These are phyloP conservation scores for Calonectria leucothoes DNA, from an alignment of 2,329 filamentous ascomycete genomes.

Conservation along the genomic window DNA sequence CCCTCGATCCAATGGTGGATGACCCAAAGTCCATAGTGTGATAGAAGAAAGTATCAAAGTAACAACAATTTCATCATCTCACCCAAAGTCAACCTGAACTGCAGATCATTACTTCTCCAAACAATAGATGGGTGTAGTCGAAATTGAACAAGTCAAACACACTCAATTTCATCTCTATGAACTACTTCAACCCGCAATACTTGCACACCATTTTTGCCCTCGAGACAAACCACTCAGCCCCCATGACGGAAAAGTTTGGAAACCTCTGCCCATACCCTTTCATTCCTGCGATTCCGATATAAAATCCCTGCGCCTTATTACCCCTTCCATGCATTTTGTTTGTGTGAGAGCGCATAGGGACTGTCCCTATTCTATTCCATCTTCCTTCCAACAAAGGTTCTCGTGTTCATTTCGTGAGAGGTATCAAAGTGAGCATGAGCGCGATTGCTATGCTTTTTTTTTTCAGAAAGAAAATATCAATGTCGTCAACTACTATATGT, in stretches of 20 bases:
- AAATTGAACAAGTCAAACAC: constrained; percentile 22
- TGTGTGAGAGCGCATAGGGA: constrained; percentile 23
- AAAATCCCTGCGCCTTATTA: constrained; percentile 39
- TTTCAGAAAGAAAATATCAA: constrained; percentile 9
- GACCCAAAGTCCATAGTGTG: background rate
- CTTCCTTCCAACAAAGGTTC: constrained; percentile 32
- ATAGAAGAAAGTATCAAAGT: background rate
- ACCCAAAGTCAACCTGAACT: background rate
- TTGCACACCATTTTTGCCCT: constrained; percentile 25
- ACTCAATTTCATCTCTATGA: constrained; percentile 42
- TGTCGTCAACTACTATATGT: constrained; percentile 17
- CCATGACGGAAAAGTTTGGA: constrained; percentile 20
- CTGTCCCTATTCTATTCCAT: constrained; percentile 41
- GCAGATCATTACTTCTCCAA: background rate
- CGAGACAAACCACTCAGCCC: constrained; percentile 4
- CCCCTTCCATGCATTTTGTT: constrained; percentile 40
- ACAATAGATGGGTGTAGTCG: background rate
- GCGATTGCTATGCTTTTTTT: constrained; percentile 30
- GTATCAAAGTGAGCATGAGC: constrained; percentile 34
- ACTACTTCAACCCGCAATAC: constrained; percentile 34
- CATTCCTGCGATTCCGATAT: constrained; percentile 31
- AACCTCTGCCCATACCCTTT: constrained; percentile 29
- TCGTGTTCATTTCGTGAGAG: constrained; percentile 38
- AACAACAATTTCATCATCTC: background rate
- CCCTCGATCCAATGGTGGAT: background rate